A percentile compares a stretch with the other conserved stretches of the same genome.
These are phyloP conservation scores for Dipteronia dyeriana DNA, from an alignment of 345 rosid genomes.

Conservation along the genomic window DNA sequence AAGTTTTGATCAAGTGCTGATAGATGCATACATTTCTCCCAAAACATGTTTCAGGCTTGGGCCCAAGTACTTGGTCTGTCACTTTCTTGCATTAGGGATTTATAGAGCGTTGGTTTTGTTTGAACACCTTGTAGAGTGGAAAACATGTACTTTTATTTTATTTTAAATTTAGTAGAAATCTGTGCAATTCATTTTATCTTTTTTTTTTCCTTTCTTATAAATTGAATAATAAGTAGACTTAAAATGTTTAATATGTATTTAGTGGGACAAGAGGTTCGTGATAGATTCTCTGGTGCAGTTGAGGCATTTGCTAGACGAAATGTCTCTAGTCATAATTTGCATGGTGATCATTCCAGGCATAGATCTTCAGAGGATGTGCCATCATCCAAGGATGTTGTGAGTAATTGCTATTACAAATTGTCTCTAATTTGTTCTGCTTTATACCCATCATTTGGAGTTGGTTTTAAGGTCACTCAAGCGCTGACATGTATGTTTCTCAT, in stretches of 20 bases:
- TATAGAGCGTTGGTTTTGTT: conserved; percentile 4
- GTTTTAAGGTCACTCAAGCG: not conserved
- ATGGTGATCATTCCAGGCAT: conserved; percentile 53
- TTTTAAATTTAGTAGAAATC: not conserved
- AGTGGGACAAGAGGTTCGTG: conserved; percentile 86
- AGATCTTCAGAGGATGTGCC: conserved; percentile 53
- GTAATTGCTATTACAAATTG: conserved; percentile 13
- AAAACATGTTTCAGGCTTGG: not conserved
- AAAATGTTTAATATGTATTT: conserved; percentile 13
- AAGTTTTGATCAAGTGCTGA: conserved; percentile 16
- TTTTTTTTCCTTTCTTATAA: not conserved
- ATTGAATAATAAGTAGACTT: not conserved
- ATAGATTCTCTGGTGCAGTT: conserved; percentile 77
- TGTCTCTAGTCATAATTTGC: conserved; percentile 54
- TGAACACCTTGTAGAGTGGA: not conserved
- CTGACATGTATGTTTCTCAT: not conserved
- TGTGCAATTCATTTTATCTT: not conserved
- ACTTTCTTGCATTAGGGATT: not conserved
- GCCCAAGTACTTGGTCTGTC: conserved; percentile 1
- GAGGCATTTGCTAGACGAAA: conserved; percentile 78
- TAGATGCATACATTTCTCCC: not conserved
- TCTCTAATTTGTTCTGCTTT: not conserved
- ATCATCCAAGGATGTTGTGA: conserved; percentile 58
- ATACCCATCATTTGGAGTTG: not conserved
- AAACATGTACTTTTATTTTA: not conserved